These are phyloP conservation scores for Neonectria neomacrospora DNA, from an alignment of 2,329 filamentous ascomycete genomes.

Conservation along the genomic window DNA sequence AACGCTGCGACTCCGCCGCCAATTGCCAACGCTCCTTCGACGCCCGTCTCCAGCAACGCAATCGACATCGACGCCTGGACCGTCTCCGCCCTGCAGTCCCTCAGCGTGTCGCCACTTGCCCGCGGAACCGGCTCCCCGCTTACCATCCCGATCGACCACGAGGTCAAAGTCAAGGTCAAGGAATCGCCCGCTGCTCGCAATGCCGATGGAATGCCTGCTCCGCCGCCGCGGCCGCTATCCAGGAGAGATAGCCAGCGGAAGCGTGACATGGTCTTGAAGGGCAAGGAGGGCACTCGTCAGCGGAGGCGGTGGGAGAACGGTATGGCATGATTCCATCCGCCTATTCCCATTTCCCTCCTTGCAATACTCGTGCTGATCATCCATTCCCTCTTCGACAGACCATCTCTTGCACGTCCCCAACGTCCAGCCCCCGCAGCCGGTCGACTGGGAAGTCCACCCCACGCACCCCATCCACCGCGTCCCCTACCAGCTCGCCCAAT, in stretches of 20 bases:
- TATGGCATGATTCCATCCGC: constrained; percentile 52
- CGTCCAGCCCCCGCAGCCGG: constrained; percentile 81
- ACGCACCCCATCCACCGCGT: constrained; percentile 82
- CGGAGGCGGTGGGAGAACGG: constrained; percentile 95
- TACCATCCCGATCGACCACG: constrained; percentile 79
- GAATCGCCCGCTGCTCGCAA: constrained; percentile 30
- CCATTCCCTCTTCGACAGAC: constrained; percentile 62
- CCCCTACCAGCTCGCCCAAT: constrained; percentile 88
- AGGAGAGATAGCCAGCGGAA: constrained; percentile 66
- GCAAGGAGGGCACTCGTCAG: constrained; percentile 89
- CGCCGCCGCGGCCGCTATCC: constrained; percentile 58
- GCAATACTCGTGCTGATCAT: constrained; percentile 29
- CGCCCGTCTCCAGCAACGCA: constrained; percentile 40
- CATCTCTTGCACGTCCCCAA: constrained; percentile 88
- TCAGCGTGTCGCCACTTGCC: constrained; percentile 65
- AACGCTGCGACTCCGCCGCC: constrained; percentile 35
- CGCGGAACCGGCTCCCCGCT: constrained; percentile 72
- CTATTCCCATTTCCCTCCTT: background rate
- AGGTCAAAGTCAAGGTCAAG: constrained; percentile 34
- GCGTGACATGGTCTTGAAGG: constrained; percentile 83
- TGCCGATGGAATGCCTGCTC: constrained; percentile 43
- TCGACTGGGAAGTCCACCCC: constrained; percentile 85
- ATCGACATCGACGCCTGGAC: constrained; percentile 77
- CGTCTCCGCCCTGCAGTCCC: constrained; percentile 65
- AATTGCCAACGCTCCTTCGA: constrained; percentile 34